phyloP scores from a whole-genome alignment of 495 filamentous ascomycete genomes.

The Trichoderma asperelloides region DNA sequence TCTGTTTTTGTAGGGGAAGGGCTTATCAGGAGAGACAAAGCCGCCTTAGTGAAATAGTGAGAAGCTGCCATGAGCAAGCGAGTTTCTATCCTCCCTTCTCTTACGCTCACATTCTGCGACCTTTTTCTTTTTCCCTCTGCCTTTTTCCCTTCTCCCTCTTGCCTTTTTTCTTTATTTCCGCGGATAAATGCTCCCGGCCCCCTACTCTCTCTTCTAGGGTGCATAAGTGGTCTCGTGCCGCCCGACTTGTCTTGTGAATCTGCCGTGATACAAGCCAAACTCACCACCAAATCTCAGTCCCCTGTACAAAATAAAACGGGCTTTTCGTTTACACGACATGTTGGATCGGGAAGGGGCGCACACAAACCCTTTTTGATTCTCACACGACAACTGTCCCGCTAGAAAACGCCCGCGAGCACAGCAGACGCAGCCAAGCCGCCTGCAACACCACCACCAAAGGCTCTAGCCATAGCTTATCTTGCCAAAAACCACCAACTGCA shows the following conservation, averaged over 20 bases:
- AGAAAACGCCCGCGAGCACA: too few species aligned
- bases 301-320: not conserved
- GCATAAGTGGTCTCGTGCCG: slow-evolving; percentile 5
- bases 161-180: not conserved
- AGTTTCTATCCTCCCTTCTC: not conserved
- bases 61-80: not conserved
- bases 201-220: not conserved
- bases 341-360: not conserved
- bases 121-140: not conserved
- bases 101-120: not conserved
- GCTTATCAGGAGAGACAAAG: not conserved
- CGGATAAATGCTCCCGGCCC: not conserved
- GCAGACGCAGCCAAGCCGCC: too few species aligned
- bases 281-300: not conserved
- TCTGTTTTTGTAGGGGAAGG: not conserved
- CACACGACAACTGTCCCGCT: too few species aligned
- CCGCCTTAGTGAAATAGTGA: not conserved
- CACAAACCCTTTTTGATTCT: too few species aligned
- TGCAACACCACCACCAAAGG: too few species aligned
- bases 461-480: not conserved
- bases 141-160: not conserved
- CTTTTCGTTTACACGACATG: not conserved
- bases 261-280: not conserved
- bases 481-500: not conserved
- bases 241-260: not conserved